Evolutionary conservation across 2,329 filamentous ascomycete species (phyloP), one percentile per base, ranked within the genome.

Genomic region (Epichloe sibirici): DNA sequence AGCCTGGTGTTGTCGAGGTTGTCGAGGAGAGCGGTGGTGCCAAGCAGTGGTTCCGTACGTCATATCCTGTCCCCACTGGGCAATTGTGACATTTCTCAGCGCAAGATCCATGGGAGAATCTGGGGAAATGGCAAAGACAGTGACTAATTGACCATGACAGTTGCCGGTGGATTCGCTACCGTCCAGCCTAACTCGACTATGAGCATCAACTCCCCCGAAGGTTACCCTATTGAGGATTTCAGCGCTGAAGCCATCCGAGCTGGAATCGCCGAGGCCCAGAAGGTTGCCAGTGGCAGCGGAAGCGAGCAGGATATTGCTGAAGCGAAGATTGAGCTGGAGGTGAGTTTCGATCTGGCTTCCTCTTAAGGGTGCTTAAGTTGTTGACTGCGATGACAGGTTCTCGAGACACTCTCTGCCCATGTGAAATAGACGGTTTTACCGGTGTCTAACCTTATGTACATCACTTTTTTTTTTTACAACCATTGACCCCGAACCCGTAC

Each of bases 31-130:
- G 76, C 67, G 88, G 89, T 67, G 78, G 78, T 68, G 77, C 71
- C 86, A 98, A 98, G 83, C 88, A 94, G 75, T 98, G 93, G 79
- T 98, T 98, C 86, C 81, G 90, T 95, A 88, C 64, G 89, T 83
- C 53, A 15, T 21, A 12, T 6, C 8, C 8, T 23, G 25, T 15
- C 21, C 43, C 23, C 15, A 3, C 17, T n/a, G 44, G 8, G 23
- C 44, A 15, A 8, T 45, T 12, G 12, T 23, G 12, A 34, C 4
- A 44, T 11, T 25, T 23, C 4, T n/a, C 5, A 31, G 12, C n/a
- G 28, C 23, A 49, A n/a, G 11, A n/a, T 23, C 5, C 13, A 11
- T n/a, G 13, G 35, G 11, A 28, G 44, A 25, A 23, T 34, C 5
- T 0, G 25, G 23, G 12, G 12, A 3, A 12, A 38, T 37, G 31